Base-by-base conservation (phyloP, 2,329 filamentous ascomycete species). In the Xylaria sp. region DNA sequence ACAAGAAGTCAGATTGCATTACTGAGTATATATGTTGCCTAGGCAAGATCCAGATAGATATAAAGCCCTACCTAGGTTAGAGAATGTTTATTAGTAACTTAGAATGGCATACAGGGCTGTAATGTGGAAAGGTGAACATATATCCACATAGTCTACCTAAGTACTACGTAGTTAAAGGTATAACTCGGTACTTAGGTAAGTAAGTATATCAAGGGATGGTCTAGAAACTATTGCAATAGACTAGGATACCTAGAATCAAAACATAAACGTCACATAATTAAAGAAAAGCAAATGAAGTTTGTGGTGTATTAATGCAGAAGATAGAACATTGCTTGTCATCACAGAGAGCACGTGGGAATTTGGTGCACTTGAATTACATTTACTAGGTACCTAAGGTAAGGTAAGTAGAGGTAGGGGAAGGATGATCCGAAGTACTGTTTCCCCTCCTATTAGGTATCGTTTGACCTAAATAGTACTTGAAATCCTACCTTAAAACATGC, bases 341-440 rank as follows among this genome's bases (percentile, higher is more conserved):
- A 27, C 33, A 55, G 36, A 36, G 33, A 39, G 36, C 53, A 42
- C 53, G 36, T 55, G 53, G 36, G 13, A 55, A 39, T 6, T 55
- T 27, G 15, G 31, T 54, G 50, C 33, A 42, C 51, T 44, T 55
- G 51, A n/a, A 22, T 50, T 17, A 33, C 27, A 50, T 17, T 4
- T 39, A n/a, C n/a, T n/a, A 42, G 27, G 49, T 51, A 45, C 13
- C 22, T 49, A 10, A 56, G 53, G 22, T 17, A 54, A 17, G 20
- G 50, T 15, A 25, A 31, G 4, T 54, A 22, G n/a, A 25, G 9
- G 22, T 22, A 39, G 31, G 20, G n/a, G 31, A 36, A 10, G 42
- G 42, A n/a, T 44, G n/a, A 20, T 44, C 22, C 5, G 1, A 57
- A 17, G 61, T 64, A 44, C 49, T 50, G 11, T 25, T n/a, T 11